Conservation (phyloP, 805 yeast species). For the Candida sonorensis region DNA sequence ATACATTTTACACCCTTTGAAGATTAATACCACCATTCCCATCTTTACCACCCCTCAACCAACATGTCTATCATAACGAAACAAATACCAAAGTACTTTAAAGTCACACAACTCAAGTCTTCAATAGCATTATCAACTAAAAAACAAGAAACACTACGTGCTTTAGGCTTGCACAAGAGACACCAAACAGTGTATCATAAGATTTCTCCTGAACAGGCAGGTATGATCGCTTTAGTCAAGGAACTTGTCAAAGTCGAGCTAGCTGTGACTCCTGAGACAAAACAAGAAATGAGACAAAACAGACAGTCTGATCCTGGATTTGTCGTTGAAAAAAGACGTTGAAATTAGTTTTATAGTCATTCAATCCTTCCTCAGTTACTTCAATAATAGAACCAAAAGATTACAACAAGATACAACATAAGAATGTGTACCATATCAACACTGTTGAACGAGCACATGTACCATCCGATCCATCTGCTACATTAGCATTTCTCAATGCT, state of each 20-base stretch:
- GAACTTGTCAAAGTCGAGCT: constrained; percentile 81
- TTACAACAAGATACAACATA: no score
- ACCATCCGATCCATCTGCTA: no score
- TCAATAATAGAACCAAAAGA: background rate
- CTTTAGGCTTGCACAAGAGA: constrained; percentile 70
- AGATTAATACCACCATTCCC: no score
- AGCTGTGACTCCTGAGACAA: constrained; percentile 46
- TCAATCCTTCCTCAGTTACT: no score
- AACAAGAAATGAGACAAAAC: constrained; percentile 42
- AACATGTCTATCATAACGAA: constrained; percentile 12
- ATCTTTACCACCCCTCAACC: no score
- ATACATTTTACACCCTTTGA: no score
- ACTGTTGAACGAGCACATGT: no score
- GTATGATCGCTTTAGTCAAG: constrained; percentile 74
- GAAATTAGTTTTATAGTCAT: background rate
- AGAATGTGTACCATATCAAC: no score
- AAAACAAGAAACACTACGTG: constrained; percentile 54
- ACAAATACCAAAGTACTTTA: constrained; percentile 35
- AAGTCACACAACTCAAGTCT: constrained; percentile 73
- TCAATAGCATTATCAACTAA: constrained; percentile 77
- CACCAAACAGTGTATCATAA: constrained; percentile 68
- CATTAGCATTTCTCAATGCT: no score
- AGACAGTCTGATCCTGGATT: constrained; percentile 68
- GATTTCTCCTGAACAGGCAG: constrained; percentile 77
- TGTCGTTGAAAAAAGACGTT: constrained; percentile 31